phyloP scores from a whole-genome alignment of 2,329 filamentous ascomycete species.

The Camptophora hylomeconis region DNA sequence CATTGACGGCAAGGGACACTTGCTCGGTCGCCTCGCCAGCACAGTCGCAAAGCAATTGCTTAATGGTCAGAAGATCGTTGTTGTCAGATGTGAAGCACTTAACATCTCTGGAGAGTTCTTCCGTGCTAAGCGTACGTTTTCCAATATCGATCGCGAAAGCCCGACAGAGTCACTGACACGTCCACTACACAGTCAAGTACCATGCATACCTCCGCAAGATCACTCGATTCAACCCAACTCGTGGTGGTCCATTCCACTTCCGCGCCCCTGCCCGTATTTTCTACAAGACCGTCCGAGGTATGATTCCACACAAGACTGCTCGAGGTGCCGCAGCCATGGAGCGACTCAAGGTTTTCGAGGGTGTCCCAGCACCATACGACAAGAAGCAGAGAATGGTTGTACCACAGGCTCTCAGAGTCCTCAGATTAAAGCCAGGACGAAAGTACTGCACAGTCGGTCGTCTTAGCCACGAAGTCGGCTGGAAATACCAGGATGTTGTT shows the following conservation, averaged over 20 bases:
- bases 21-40: conserved; percentile 77
- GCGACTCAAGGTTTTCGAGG: conserved; percentile 99
- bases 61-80: conserved; percentile 70
- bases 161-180: conserved; percentile 11
- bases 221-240: conserved; percentile 98
- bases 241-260: conserved; percentile 99
- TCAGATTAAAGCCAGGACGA: conserved; percentile 94
- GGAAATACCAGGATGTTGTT: conserved; percentile 99
- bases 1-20: conserved; percentile 99
- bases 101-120: conserved; percentile 99
- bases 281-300: conserved; percentile 99
- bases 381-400: conserved; percentile 99
- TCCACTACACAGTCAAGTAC: conserved; percentile 78
- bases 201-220: conserved; percentile 99
- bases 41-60: conserved; percentile 31
- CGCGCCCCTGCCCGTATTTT: conserved; percentile 98
- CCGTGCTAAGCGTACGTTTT: conserved; percentile 84
- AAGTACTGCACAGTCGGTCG: conserved; percentile 99
- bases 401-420: conserved; percentile 90
- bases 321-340: conserved; percentile 92
- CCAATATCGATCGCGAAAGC: conserved; percentile 4
- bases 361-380: conserved; percentile 97
- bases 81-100: conserved; percentile 96
- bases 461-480: conserved; percentile 97
- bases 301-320: conserved; percentile 99